Evolutionary conservation across 2,329 filamentous ascomycete species (phyloP), one percentile per base, ranked within the genome.

Genomic region (Penicillium crustosum): DNA sequence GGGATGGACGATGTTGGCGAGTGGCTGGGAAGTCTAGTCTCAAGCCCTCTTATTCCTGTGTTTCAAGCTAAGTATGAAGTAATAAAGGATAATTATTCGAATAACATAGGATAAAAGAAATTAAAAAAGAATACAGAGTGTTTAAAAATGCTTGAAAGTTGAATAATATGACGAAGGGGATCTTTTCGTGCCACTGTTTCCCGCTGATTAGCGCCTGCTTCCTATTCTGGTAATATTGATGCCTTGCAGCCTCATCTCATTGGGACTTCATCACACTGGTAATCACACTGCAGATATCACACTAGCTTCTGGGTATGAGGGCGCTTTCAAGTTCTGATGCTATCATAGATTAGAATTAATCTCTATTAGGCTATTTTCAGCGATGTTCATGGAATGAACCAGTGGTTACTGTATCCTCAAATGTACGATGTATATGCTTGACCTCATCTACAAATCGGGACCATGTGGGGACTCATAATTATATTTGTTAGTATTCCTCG

Each of bases 11-110:
- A 57, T 53, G 36, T 53, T 48, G 27, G 21, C 36, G 27, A 48
- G 49, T 57, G 55, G 55, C 55, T 57, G 49, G 55, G 49, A 7
- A 35, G 19, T 36, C 19, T 13, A 39, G 41, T 35, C 27, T 49
- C 27, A 23, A 27, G n/a, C 33, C 8, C 23, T 27, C 21, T 52
- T 31, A 6, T 55, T n/a, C 4, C 31, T 23, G 43, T 36, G 25
- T 52, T 44, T 45, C 42, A 53, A 53, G 13, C 15, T 17, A 31
- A 31, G 19, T 45, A 47, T 44, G 19, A 21, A 31, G 15, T 4
- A 35, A 27, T 39, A 41, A 55, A 25, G 19, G 27, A 42, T 19
- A 19, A 6, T n/a, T 12, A 25, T 10, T 43, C 25, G 19, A 15
- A 17, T 8, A 43, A 33, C 15, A 29, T n/a, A 21, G 12, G 48